Base-by-base conservation (phyloP, 495 filamentous ascomycete genomes). In the Aspergillus bertholletiae region DNA sequence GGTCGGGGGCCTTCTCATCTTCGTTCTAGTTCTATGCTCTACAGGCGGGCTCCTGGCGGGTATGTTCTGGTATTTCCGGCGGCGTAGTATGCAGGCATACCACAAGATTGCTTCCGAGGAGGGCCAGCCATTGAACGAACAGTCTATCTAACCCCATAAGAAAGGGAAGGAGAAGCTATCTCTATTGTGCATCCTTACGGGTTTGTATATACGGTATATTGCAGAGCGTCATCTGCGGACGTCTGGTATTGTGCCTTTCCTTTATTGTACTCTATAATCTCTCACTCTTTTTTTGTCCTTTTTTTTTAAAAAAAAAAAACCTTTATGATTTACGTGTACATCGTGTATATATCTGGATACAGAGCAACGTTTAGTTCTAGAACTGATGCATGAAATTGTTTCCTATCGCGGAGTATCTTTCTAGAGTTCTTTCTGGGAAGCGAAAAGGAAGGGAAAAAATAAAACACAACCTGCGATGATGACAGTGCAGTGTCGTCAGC, bases 51-150 rank as follows among this genome's bases (percentile, higher is more conserved):
- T 65, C 11, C 46, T 68, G 39, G 58, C 52, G n/a, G 62, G 61
- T 13, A 18, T 62, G 17, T 67, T 59, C 54, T 62, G 60, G 34
- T 23, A 58, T n/a, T 46, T 69, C 13, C 54, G 63, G 3, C 51
- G 52, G 3, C 67, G 68, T 41, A 69, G 64, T 51, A 43, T 35
- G 27, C 63, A 58, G 48, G 54, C 70, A 46, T 75, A 75, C 56
- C 56, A 61, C 7, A 65, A 71, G 34, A 57, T 75, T 54, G 64
- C 68, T 9, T 63, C 61, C 1, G 67, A 71, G n/a, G 72, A 71
- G 51, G 61, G 61, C 15, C 39, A 66, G 7, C 61, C 59, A 7
- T 61, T 62, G 57, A 57, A 68, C 30, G 30, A 32, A 12, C 8
- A 12, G 3, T 32, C 30, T 32, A 32, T 32, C 30, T 9, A 3